Evolutionary conservation across 2,329 filamentous ascomycete species (phyloP).

Genomic region (Dothidotthia symphoricarpi): DNA sequence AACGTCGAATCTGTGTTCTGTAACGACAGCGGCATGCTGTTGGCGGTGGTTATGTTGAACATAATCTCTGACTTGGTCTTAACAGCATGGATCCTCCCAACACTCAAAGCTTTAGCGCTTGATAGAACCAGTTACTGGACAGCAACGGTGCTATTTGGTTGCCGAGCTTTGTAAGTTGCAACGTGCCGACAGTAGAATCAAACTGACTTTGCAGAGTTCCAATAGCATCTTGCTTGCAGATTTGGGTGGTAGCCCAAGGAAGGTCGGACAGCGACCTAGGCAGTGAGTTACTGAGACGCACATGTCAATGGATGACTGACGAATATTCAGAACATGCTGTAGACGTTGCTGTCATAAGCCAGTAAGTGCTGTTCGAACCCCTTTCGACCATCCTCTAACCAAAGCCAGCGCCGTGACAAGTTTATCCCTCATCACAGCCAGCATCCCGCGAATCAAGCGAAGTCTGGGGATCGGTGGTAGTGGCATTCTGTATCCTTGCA

Average conservation of each 20-base stretch:
- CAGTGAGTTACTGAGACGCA: slow-evolving; percentile 4
- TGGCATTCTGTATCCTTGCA: slow-evolving; percentile 13
- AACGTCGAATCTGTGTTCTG: slow-evolving; percentile 9
- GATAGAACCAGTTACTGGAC: slow-evolving; percentile 7
- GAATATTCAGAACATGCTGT: slow-evolving; percentile 10
- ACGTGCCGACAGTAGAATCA: too few species aligned
- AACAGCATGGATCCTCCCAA: slow-evolving; percentile 26
- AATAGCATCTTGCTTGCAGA: slow-evolving; percentile 12
- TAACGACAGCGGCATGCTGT: slow-evolving; percentile 10
- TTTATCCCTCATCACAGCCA: slow-evolving; percentile 19
- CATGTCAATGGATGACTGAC: slow-evolving; percentile 4
- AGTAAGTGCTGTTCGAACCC: slow-evolving; percentile 8
- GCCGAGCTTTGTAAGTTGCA: slow-evolving; percentile 12
- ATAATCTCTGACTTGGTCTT: slow-evolving; percentile 24
- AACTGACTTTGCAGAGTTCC: slow-evolving; percentile 12
- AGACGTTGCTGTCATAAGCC: slow-evolving; percentile 12
- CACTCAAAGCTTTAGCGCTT: slow-evolving; percentile 20
- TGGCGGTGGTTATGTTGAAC: slow-evolving; percentile 20
- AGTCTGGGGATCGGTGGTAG: slow-evolving; percentile 14
- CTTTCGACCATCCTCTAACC: slow-evolving; percentile 1
- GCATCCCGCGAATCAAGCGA: slow-evolving; percentile 18
- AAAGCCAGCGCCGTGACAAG: slow-evolving; percentile 13
- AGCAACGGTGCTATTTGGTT: slow-evolving; percentile 16
- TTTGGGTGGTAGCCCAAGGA: slow-evolving; percentile 13
- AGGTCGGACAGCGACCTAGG: slow-evolving; percentile 9